These are phyloP conservation scores for Zelopaecilomyces penicillatus DNA, from an alignment of 2,329 filamentous ascomycete genomes.

Conservation along the genomic window DNA sequence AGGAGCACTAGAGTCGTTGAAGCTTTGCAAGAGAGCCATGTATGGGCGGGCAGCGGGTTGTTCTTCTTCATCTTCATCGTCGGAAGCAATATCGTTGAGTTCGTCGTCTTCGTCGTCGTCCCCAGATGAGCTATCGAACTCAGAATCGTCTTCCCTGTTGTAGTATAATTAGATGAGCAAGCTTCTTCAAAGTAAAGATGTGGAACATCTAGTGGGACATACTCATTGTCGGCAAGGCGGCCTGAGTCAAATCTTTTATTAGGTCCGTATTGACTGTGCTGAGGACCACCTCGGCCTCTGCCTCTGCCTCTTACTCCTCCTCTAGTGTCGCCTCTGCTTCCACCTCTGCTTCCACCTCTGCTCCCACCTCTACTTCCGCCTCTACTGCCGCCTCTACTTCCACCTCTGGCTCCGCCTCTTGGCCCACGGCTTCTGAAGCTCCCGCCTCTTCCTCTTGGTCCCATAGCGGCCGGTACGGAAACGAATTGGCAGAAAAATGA, in stretches of 20 bases:
- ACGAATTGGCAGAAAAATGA: slow-evolving; percentile 4
- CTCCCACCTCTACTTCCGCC: slow-evolving; percentile 12
- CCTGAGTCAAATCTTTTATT: slow-evolving; percentile 27
- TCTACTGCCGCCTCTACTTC: slow-evolving; percentile 17
- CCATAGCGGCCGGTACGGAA: slow-evolving; percentile 20
- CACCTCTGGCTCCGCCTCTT: slow-evolving; percentile 19
- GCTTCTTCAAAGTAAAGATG: neutral
- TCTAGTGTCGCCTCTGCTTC: slow-evolving; percentile 12
- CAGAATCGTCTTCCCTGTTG: slow-evolving; percentile 9
- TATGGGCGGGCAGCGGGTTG: slow-evolving; percentile 42
- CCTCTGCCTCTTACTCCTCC: slow-evolving; percentile 22
- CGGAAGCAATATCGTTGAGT: slow-evolving; percentile 30
- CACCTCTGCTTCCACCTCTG: slow-evolving; percentile 8
- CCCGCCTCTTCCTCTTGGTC: slow-evolving; percentile 26
- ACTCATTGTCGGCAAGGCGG: slow-evolving; percentile 25
- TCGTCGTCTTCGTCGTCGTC: slow-evolving; percentile 27
- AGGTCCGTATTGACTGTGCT: slow-evolving; percentile 28
- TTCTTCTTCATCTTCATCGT: slow-evolving; percentile 40
- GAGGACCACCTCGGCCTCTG: slow-evolving; percentile 1
- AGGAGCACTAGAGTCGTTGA: slow-evolving; percentile 37
- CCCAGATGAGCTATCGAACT: slow-evolving; percentile 11
- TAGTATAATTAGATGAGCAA: slow-evolving; percentile 1
- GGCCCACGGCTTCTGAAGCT: slow-evolving; percentile 24
- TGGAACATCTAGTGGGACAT: neutral
- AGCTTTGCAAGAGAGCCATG: slow-evolving; percentile 48